Conservation (phyloP, 1,139 yeast species). For the Lodderomyces jiufengensis region DNA sequence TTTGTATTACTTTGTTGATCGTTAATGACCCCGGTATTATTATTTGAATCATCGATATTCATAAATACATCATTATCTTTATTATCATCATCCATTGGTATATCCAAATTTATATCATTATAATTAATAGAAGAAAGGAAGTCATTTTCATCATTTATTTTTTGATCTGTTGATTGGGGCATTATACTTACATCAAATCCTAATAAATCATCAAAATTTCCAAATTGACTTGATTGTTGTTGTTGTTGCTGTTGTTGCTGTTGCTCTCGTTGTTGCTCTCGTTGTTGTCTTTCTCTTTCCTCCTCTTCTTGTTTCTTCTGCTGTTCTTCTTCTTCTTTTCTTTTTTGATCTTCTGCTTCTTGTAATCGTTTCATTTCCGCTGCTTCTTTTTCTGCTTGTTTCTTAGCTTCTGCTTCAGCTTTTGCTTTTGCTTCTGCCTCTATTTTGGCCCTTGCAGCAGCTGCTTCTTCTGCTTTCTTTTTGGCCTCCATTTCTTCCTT, state of each 20-base stretch:
- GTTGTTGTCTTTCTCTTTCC: slow-evolving; percentile 9
- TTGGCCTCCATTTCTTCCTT: slow-evolving; percentile 24
- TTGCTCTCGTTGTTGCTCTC: slow-evolving; percentile 6
- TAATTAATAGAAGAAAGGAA: slow-evolving; percentile 36
- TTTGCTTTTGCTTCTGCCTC: slow-evolving; percentile 18
- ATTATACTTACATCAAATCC: slow-evolving; percentile 15
- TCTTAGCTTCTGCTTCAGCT: slow-evolving; percentile 13
- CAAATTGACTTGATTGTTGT: slow-evolving; percentile 9
- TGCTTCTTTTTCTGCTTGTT: slow-evolving; percentile 16
- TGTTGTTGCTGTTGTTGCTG: slow-evolving; percentile 10
- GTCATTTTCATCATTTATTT: slow-evolving; percentile 34
- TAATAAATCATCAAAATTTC: slow-evolving; percentile 14
- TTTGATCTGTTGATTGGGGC: slow-evolving; percentile 17
- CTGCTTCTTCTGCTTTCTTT: slow-evolving; percentile 17
- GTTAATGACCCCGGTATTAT: slow-evolving; percentile 8
- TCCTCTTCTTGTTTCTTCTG: slow-evolving; percentile 12
- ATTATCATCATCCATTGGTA: slow-evolving; percentile 12
- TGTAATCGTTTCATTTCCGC: slow-evolving; percentile 15
- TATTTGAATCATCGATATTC: slow-evolving; percentile 5
- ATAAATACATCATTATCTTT: slow-evolving; percentile 6
- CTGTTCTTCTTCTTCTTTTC: slow-evolving; percentile 15
- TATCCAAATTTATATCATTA: slow-evolving; percentile 12
- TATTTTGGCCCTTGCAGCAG: slow-evolving; percentile 16
- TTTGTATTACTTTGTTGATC: slow-evolving; percentile 3
- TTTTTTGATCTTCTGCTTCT: slow-evolving; percentile 12